Evolutionary conservation across 306 rosid genomes (phyloP).

Genomic region (Ceratonia siliqua): DNA sequence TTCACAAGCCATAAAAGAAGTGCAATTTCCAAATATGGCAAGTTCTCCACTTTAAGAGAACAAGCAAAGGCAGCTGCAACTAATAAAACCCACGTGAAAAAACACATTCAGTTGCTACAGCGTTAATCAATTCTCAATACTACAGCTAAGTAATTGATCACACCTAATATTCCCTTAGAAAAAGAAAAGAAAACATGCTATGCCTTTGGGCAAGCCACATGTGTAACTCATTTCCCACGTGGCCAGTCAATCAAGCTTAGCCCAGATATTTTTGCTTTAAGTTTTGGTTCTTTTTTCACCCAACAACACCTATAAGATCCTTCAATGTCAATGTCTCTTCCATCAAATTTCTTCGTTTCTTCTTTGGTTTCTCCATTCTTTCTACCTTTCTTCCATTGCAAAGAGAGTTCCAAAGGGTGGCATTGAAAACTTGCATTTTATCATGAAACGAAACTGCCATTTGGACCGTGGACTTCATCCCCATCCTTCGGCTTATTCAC

Average conservation of each 20-base stretch:
- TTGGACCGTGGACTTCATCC: slow-evolving; percentile 15
- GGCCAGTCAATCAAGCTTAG: slow-evolving; percentile 20
- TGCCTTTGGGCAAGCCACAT: slow-evolving; percentile 7
- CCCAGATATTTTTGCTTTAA: background rate
- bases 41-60: background rate
- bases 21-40: background rate
- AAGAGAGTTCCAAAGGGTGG: background rate
- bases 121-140: slow-evolving; percentile 24
- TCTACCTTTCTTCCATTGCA: background rate
- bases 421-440: background rate
- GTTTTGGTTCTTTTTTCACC: background rate
- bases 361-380: background rate
- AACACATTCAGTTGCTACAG: slow-evolving; percentile 26
- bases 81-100: slow-evolving; percentile 38
- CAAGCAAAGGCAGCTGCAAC: slow-evolving; percentile 11
- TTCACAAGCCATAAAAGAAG: background rate
- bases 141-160: slow-evolving; percentile 25
- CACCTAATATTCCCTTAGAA: background rate
- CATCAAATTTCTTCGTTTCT: background rate
- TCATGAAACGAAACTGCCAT: slow-evolving; percentile 35
- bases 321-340: slow-evolving; percentile 15
- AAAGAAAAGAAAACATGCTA: slow-evolving; percentile 1
- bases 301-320: slow-evolving; percentile 30
- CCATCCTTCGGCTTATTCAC: background rate
- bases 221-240: slow-evolving; percentile 49